phyloP scores from a whole-genome alignment of 2,329 filamentous ascomycete species.

The Lachnellula hyalina region DNA sequence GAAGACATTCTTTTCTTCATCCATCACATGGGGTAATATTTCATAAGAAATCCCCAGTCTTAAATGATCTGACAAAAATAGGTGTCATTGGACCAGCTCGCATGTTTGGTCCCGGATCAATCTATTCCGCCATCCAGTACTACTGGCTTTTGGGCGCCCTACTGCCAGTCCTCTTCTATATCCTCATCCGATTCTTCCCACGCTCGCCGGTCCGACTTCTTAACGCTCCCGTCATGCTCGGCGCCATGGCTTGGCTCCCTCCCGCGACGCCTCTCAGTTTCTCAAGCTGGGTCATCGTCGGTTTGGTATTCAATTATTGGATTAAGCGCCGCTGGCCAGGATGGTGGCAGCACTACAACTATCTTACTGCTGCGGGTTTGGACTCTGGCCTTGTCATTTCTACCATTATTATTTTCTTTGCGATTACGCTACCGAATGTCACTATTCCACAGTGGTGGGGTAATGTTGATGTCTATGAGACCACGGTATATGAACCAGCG shows the following conservation, averaged over 20 bases:
- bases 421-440: slow-evolving; percentile 58
- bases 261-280: slow-evolving; percentile 67
- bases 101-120: slow-evolving; percentile 60
- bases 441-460: slow-evolving; percentile 66
- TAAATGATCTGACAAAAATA: slow-evolving; percentile 40
- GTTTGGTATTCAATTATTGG: slow-evolving; percentile 63
- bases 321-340: slow-evolving; percentile 60
- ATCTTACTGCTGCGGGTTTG: slow-evolving; percentile 65
- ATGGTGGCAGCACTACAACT: slow-evolving; percentile 77
- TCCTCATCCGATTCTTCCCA: slow-evolving; percentile 50
- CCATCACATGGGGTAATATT: slow-evolving; percentile 68
- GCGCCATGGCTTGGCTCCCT: slow-evolving; percentile 33
- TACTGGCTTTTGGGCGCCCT: slow-evolving; percentile 68
- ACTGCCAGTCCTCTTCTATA: slow-evolving; percentile 56
- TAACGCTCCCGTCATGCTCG: slow-evolving; percentile 38
- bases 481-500: slow-evolving; percentile 41
- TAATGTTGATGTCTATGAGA: slow-evolving; percentile 51
- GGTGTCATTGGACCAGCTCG: slow-evolving; percentile 65
- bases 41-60: slow-evolving; percentile 51
- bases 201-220: slow-evolving; percentile 58
- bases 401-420: slow-evolving; percentile 66
- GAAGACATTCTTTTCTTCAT: slow-evolving; percentile 59
- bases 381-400: slow-evolving; percentile 63
- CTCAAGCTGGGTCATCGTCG: slow-evolving; percentile 61
- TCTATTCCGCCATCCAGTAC: slow-evolving; percentile 61